These are phyloP conservation scores for Maudiozyma turicensis DNA, from an alignment of 805 yeast species.

Conservation along the genomic window DNA sequence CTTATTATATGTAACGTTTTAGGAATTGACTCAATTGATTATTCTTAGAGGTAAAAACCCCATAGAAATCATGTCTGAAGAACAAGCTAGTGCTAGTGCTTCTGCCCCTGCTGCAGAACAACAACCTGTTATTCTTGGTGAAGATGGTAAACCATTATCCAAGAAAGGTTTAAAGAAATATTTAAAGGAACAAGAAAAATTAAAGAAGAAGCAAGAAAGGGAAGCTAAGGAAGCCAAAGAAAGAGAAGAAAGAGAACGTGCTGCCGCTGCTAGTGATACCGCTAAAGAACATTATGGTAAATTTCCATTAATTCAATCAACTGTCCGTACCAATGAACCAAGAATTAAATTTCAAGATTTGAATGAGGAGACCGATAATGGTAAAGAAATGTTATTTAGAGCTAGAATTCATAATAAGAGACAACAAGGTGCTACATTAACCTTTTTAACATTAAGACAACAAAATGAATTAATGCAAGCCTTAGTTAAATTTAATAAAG, in stretches of 20 bases:
- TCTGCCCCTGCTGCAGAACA: constrained; percentile 2
- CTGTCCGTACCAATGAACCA: constrained; percentile 51
- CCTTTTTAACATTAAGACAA: constrained; percentile 86
- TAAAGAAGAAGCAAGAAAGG: constrained; percentile 82
- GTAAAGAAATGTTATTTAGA: constrained; percentile 72
- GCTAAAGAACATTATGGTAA: constrained; percentile 87
- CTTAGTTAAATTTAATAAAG: constrained; percentile 64
- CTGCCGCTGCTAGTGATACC: constrained; percentile 71
- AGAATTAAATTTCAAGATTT: constrained; percentile 52
- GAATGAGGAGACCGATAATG: constrained; percentile 40
- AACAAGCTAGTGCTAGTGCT: constrained; percentile 1
- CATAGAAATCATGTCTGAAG: constrained; percentile 10
- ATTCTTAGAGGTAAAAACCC: neutral
- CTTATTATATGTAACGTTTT: too few species aligned
- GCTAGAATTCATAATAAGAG: constrained; percentile 92
- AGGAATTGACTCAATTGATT: neutral
- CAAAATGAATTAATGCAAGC: constrained; percentile 78
- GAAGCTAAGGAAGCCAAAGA: constrained; percentile 83
- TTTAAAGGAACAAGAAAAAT: constrained; percentile 88
- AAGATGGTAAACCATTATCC: constrained; percentile 82
- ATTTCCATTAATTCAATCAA: constrained; percentile 75
- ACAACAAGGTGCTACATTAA: constrained; percentile 92
- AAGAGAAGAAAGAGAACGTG: constrained; percentile 63
- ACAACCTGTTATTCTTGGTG: constrained; percentile 37
- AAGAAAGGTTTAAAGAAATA: constrained; percentile 93